Evolutionary conservation across 805 yeast species (phyloP), one percentile per base, ranked within the genome.

Genomic region (Tetrapisispora taiwanensis): DNA sequence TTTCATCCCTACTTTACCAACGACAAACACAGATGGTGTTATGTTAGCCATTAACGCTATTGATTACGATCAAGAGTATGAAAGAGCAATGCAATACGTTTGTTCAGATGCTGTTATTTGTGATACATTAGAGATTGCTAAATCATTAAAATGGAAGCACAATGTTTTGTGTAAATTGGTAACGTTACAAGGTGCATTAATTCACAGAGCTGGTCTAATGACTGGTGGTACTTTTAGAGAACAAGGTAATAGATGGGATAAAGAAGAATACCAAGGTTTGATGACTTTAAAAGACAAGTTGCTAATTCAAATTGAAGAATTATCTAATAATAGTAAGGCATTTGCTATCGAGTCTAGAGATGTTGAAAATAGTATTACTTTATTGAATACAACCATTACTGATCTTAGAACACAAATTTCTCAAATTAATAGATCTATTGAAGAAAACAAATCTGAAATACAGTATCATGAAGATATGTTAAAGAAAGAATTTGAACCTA

Each of bases 201-300:
- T 92, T 39, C 87, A 86, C 57, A 79, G 78, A 54, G 80, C 90
- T 4, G 95, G 95, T 7, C 70, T 88, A 31, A 86, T 92, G 95
- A 83, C 97, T 8, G 97, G 97, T 60, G 97, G 97, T 51, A 66
- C 71, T 26, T 70, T 77, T 6, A 69, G 70, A n/a, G 69, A 69
- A 33, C 57, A 52, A 18, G 57, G 60, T 26, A 69, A 71, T 45
- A 72, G 75, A 49, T 86, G 95, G 95, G 87, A 80, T 59, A 86
- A 82, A 55, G 73, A 75, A 36, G 84, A 81, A 52, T 73, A 75
- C 51, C 74, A 72, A 42, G 66, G 70, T 19, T 67, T 88, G 50
- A 72, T 66, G 45, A 69, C 72, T 9, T 54, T 79, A 42, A 63
- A 68, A 43, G 74, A 69, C 20, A 75, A 76, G 38, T 61, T 87